A percentile compares a stretch with the other conserved stretches of the same genome.
Conservation (phyloP, 2,329 filamentous ascomycete species). For the Cercospora sp. region DNA sequence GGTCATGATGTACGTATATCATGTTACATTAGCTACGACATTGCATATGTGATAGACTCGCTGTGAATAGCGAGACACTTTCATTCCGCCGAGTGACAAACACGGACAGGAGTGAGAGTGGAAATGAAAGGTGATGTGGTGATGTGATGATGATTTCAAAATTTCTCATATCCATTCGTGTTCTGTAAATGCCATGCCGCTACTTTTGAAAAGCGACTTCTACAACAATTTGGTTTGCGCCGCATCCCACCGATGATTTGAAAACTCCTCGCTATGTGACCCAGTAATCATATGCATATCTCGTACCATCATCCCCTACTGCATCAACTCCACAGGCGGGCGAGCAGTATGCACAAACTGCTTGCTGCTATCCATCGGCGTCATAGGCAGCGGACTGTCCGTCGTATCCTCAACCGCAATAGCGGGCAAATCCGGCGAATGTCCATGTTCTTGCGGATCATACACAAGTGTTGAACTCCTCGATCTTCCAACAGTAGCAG, state of each 20-base stretch:
- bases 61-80: background rate
- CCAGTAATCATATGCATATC: background rate
- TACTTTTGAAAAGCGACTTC: background rate
- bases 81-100: background rate
- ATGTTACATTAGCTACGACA: background rate
- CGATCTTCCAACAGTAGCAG: conserved; percentile 39
- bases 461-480: conserved; percentile 61
- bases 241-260: background rate
- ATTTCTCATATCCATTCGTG: background rate
- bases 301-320: conserved; percentile 2
- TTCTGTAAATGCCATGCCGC: background rate
- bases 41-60: background rate
- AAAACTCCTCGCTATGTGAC: conserved; percentile 13
- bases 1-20: background rate
- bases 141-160: background rate
- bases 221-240: background rate
- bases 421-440: conserved; percentile 59
- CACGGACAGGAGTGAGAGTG: background rate
- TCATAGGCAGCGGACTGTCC: conserved; percentile 47
- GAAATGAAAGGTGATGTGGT: background rate
- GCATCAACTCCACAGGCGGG: conserved; percentile 60
- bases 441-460: conserved; percentile 62
- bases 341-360: conserved; percentile 54
- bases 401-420: conserved; percentile 65
- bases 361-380: conserved; percentile 51